Evolutionary conservation across 371 early-diverging fungal genomes (phyloP), one percentile per base, ranked within the genome.

Genomic region (Circinella minor): DNA sequence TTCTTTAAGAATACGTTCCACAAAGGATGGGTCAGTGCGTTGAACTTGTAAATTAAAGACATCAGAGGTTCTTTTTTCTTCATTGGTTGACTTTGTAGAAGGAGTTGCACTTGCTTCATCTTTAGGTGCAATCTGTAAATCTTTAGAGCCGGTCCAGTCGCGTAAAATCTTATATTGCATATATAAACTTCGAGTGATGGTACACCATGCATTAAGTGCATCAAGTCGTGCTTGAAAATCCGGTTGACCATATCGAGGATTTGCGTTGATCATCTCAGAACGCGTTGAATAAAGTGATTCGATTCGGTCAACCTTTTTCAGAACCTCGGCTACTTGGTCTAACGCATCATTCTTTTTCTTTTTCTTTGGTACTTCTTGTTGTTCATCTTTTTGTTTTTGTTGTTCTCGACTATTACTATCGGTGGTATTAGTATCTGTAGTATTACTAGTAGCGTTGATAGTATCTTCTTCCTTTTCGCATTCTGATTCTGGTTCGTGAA

Each of bases 1-100:
- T 71, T 94, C 94, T 81, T 94, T 94, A 67, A 94, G 81, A 62
- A 94, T 81, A 65, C 92, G 82, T 78, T 95, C 95, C 20, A 95
- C 88, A 82, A 95, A 95, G 34, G 94, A 91, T 11, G 91, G 86
- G 36, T 86, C 85, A 18, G 82, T 77, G 15, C 68, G 74, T 67
- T 63, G 74, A n/a, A 68, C 66, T 37, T 67, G 76, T 18, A 69
- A 54, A 43, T 71, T 61, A 55, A 51, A 62, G 27, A 66, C 54
- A 55, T 63, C 63, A 17, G 47, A 66, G 61, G 59, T 60, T 72
- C 37, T 48, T 34, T 51, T 67, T 49, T 66, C 61, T 38, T n/a
- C 51, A 9, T 66, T 20, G 48, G 43, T 51, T 46, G 36, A 49
- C 1, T n/a, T 57, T 37, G 71, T 59, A 4, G 38, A 43, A 43